Conservation (phyloP, 2,329 filamentous ascomycete species). For the Aspergillus sergii region DNA sequence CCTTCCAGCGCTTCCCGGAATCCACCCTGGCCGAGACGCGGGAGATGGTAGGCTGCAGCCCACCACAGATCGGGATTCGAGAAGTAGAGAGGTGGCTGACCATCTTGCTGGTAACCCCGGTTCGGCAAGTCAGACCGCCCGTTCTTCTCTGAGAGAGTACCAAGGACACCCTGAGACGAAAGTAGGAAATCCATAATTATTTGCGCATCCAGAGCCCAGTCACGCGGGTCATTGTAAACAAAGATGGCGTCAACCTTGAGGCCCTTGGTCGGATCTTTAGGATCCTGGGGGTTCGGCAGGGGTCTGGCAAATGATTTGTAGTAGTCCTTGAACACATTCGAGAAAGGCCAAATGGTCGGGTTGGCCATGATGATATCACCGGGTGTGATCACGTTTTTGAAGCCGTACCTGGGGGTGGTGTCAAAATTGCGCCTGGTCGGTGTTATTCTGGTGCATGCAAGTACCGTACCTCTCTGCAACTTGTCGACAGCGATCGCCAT, state of each 20-base stretch:
- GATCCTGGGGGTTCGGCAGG: constrained; percentile 38
- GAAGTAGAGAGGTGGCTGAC: constrained; percentile 80
- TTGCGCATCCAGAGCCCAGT: constrained; percentile 91
- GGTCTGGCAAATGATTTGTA: constrained; percentile 55
- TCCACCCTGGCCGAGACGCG: constrained; percentile 87
- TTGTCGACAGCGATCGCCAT: constrained; percentile 65
- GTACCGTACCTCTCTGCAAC: constrained; percentile 68
- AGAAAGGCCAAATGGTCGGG: constrained; percentile 82
- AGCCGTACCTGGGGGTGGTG: constrained; percentile 61
- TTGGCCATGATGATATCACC: constrained; percentile 78
- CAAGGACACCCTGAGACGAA: constrained; percentile 75
- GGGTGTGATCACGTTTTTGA: constrained; percentile 79
- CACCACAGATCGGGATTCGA: constrained; percentile 89
- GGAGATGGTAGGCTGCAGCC: constrained; percentile 81
- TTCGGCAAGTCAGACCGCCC: constrained; percentile 66
- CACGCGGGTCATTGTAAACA: constrained; percentile 92
- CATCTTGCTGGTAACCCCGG: constrained; percentile 78
- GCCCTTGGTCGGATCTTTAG: constrained; percentile 48
- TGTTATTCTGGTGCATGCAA: not conserved
- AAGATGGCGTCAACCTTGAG: constrained; percentile 88
- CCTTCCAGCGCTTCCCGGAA: constrained; percentile 82
- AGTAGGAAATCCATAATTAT: constrained; percentile 82
- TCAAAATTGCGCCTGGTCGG: not conserved
- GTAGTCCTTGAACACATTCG: constrained; percentile 63
- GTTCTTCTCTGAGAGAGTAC: constrained; percentile 76